phyloP scores from a whole-genome alignment of 2,329 filamentous ascomycete genomes.

The Knufia fluminis region DNA sequence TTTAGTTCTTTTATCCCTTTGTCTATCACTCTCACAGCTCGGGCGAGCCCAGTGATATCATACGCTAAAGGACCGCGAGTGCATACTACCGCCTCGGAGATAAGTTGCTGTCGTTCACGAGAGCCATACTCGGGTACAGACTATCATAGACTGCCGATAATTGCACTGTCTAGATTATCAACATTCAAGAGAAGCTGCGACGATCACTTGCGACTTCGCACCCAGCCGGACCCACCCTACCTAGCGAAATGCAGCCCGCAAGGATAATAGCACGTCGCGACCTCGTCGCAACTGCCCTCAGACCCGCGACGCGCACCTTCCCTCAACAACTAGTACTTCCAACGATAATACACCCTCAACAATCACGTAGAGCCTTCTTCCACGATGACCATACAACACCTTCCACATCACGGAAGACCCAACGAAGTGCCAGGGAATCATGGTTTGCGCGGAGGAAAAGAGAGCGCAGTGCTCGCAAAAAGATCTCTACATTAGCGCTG shows the following conservation, averaged over 20 bases:
- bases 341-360: not conserved
- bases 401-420: not conserved
- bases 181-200: too few species aligned
- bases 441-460: not conserved
- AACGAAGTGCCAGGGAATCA: constrained; percentile 1
- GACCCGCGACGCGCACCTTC: not conserved
- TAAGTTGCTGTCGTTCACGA: too few species aligned
- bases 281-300: not conserved
- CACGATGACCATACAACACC: not conserved
- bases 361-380: not conserved
- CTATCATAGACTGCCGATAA: too few species aligned
- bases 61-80: too few species aligned
- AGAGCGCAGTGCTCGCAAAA: constrained; percentile 1
- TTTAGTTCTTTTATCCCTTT: too few species aligned
- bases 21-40: too few species aligned
- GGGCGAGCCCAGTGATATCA: too few species aligned
- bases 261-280: not conserved
- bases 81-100: too few species aligned
- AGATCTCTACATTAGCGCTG: constrained; percentile 8
- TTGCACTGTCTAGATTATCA: too few species aligned
- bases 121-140: too few species aligned
- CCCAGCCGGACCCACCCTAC: too few species aligned
- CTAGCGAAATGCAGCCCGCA: not conserved
- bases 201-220: too few species aligned
- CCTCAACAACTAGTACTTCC: not conserved